Evolutionary conservation across 2,329 filamentous ascomycete genomes (phyloP).

Genomic region (Ophiostoma piceae): DNA sequence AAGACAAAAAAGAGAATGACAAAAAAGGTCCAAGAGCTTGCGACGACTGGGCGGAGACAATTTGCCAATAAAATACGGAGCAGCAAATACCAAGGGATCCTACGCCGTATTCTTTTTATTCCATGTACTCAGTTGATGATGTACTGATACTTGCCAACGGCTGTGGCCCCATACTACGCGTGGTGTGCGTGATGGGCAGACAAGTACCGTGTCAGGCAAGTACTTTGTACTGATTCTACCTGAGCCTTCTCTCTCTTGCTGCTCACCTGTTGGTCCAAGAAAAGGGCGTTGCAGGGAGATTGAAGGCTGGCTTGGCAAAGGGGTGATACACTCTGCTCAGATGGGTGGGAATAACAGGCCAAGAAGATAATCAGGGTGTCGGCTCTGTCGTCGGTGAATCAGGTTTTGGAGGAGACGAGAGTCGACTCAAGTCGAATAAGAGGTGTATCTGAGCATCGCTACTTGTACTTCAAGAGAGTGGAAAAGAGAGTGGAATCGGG

Average conservation of each 20-base stretch:
- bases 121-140: too few species aligned
- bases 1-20: not conserved
- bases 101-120: not conserved
- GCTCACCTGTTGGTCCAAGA: not conserved
- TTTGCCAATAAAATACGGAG: not conserved
- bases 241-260: not conserved
- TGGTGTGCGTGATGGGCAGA: not conserved
- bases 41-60: conserved; percentile 10
- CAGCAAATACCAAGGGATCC: conserved; percentile 3
- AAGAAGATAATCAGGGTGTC: not conserved
- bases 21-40: not conserved
- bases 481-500: not conserved
- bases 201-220: not conserved
- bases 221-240: not conserved
- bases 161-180: not conserved
- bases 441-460: not conserved
- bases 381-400: not conserved
- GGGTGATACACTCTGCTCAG: not conserved
- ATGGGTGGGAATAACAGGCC: not conserved
- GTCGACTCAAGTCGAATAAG: not conserved
- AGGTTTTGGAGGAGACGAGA: not conserved
- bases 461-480: too few species aligned
- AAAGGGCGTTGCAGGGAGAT: conserved; percentile 9
- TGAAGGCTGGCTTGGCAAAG: not conserved
- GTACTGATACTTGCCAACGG: not conserved